Conservation (phyloP, 768 basidiomycete genomes). For the Collybia sp. region DNA sequence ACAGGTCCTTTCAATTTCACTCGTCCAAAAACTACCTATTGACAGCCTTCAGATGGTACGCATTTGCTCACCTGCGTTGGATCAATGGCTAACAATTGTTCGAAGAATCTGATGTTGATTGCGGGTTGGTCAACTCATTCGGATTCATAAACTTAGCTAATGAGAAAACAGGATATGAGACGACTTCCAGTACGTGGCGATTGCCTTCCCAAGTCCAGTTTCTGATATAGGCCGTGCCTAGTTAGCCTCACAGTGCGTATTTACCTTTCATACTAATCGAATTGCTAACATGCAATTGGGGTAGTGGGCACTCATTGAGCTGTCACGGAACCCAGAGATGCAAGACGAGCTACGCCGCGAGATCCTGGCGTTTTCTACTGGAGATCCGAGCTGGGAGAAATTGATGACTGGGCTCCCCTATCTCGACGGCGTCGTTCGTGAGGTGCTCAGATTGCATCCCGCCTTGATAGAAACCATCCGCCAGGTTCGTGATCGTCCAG, state of each 20-base stretch:
- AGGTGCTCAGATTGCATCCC: background rate
- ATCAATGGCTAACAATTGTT: background rate
- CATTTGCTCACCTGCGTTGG: background rate
- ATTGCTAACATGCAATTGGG: background rate
- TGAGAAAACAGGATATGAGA: slow-evolving; percentile 12
- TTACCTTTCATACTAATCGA: no score
- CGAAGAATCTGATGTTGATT: slow-evolving; percentile 12
- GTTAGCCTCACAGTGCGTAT: no score
- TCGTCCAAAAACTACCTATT: background rate
- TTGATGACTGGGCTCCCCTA: background rate
- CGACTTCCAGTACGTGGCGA: slow-evolving; percentile 11
- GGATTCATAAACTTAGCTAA: background rate
- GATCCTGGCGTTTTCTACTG: background rate
- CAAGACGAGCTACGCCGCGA: background rate
- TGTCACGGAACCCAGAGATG: background rate
- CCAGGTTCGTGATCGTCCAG: background rate
- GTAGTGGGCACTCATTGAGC: background rate
- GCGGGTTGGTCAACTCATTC: slow-evolving; percentile 4
- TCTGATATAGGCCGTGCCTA: no score
- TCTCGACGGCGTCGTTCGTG: background rate
- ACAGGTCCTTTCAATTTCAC: slow-evolving; percentile 19
- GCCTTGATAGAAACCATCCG: background rate
- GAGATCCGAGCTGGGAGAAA: background rate
- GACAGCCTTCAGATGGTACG: slow-evolving; percentile 13
- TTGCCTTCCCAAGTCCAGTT: background rate